Evolutionary conservation across 257 asterid species (phyloP).

Genomic region (Capsicum chinense): DNA sequence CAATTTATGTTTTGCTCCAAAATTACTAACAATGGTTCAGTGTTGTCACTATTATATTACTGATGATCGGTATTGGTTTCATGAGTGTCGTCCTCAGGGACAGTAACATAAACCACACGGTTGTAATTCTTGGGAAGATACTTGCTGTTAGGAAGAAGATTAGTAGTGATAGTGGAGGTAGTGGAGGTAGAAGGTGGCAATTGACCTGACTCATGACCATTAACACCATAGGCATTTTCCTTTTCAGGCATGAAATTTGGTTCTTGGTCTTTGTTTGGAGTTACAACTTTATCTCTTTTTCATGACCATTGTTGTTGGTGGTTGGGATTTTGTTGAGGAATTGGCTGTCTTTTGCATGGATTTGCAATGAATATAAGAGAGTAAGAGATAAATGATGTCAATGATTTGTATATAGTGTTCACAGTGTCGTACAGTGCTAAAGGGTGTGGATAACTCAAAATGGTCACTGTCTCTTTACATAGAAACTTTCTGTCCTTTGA

Average conservation of each 20-base stretch:
- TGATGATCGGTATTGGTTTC: constrained; percentile 27
- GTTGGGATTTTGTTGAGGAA: constrained; percentile 58
- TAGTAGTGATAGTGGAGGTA: constrained; percentile 29
- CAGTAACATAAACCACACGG: neutral
- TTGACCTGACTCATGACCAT: constrained; percentile 61
- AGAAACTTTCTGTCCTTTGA: too few species aligned
- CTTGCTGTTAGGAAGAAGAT: constrained; percentile 33
- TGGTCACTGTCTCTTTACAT: too few species aligned
- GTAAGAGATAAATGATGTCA: constrained; percentile 4
- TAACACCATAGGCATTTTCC: constrained; percentile 58
- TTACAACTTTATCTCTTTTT: neutral
- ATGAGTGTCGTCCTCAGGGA: neutral
- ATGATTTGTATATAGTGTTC: neutral
- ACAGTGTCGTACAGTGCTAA: too few species aligned
- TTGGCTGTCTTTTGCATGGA: constrained; percentile 62
- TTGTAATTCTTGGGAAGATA: constrained; percentile 56
- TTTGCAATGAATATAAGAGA: constrained; percentile 33
- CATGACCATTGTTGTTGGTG: constrained; percentile 40
- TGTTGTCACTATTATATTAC: constrained; percentile 13
- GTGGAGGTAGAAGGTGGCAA: constrained; percentile 49
- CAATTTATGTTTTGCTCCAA: too few species aligned
- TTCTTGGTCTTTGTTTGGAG: constrained; percentile 29
- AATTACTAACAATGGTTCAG: too few species aligned
- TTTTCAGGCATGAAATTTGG: constrained; percentile 51
- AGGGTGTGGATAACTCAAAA: too few species aligned